Evolutionary conservation across 2,329 filamentous ascomycete genomes (phyloP), one percentile per base, ranked within the genome.

Genomic region (Calcarisporium arbuscula): DNA sequence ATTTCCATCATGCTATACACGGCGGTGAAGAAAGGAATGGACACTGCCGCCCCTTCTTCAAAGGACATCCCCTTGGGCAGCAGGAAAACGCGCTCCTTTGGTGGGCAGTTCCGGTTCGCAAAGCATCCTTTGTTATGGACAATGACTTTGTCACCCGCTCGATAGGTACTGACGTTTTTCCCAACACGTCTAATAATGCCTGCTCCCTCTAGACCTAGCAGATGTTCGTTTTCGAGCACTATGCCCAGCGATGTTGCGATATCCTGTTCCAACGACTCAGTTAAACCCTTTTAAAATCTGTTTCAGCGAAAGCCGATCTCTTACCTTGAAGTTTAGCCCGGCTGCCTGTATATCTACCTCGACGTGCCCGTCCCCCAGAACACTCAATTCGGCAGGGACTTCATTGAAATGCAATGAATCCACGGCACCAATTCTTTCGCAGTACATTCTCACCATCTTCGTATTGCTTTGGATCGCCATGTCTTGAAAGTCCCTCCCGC

Each of bases 1-100:
- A 25, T 25, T 10, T 25, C 22, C 22, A 25, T 25, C 10, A 25
- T 9, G 10, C 10, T 14, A 3, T 10, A 9, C 10, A 25, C 22
- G 14, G 10, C 14, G 3, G 22, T 6, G 29, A 20, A 14, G 19
- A 8, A n/a, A 14, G n/a, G 9, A 31, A 56, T 39, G 0, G 57
- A 57, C 8, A 62, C 35, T 0, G 56, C 50, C 5, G 56, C 53
- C 2, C 53, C 58, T 4, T 48, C 43, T 12, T 49, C 49, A n/a
- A 59, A 60, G 1, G 35, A 36, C 47, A 64, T 49, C 18, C 11
- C 14, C 12, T 32, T 20, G 12, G 30, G 30, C 8, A 32, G 19
- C 8, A 9, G 11, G 17, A 21, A 20, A 4, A 21, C 19, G 23
- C 30, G 30, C 7, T 32, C 30, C 21, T 19, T n/a, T 8, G 15